Percentiles rank a stretch among this genome's conserved stretches.
Conservation (phyloP, 164 flowering plant species). For the Nymphaea colorata region DNA sequence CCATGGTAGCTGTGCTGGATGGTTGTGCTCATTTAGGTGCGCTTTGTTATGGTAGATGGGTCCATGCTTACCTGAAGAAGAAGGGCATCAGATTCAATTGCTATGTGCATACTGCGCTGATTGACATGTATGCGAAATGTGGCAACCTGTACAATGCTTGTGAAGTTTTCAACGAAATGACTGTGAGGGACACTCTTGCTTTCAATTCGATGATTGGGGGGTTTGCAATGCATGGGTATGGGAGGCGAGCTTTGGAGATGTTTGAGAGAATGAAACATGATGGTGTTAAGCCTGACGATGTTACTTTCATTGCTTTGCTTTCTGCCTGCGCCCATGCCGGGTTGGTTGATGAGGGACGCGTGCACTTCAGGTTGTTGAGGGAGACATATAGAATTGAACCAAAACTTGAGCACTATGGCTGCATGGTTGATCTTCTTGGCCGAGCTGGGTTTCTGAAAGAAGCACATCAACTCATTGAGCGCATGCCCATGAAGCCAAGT, state of each 20-base stretch:
- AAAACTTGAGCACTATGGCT: constrained; percentile 4
- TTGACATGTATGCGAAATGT: constrained; percentile 21
- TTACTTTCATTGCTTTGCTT: constrained; percentile 20
- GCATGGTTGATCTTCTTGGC: constrained; percentile 3
- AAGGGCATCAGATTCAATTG: constrained; percentile 10
- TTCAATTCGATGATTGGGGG: constrained; percentile 26
- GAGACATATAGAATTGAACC: constrained; percentile 13
- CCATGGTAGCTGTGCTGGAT: constrained; percentile 11
- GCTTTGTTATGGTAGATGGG: constrained; percentile 13
- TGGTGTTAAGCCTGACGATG: constrained; percentile 16
- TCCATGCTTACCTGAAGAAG: constrained; percentile 11
- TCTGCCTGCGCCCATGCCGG: constrained; percentile 26
- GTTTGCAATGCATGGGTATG: constrained; percentile 19
- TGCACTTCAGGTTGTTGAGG: constrained; percentile 16
- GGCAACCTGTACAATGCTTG: constrained; percentile 15
- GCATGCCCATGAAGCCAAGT: background rate
- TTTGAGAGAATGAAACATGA: constrained; percentile 12
- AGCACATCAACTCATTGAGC: background rate
- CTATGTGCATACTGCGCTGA: constrained; percentile 14
- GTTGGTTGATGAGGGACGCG: constrained; percentile 14
- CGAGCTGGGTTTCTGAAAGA: constrained; percentile 1
- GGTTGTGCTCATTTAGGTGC: constrained; percentile 17
- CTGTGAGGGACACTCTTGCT: constrained; percentile 13
- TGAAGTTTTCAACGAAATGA: constrained; percentile 23
- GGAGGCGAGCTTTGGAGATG: constrained; percentile 13